Percentiles rank a stretch among this genome's conserved stretches.
Conservation (phyloP, 2,329 filamentous ascomycete genomes). For the Calonectria naviculata region DNA sequence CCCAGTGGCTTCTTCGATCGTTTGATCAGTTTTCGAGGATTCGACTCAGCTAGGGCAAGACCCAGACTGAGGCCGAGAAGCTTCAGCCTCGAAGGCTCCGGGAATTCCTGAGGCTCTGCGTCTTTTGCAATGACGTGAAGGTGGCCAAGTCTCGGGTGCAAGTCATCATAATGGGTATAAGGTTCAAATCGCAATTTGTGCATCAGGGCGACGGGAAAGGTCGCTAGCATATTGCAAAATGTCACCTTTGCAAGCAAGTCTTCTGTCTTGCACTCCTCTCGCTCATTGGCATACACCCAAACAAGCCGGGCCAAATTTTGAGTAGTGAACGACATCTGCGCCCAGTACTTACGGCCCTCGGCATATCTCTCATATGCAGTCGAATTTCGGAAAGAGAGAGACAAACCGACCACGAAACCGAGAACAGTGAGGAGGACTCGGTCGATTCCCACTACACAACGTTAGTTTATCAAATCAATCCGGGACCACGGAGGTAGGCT, state of each 20-base stretch:
- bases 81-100: conserved; percentile 63
- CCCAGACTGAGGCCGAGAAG: conserved; percentile 76
- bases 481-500: too few relatives aligned
- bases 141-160: conserved; percentile 75
- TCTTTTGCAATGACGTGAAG: conserved; percentile 74
- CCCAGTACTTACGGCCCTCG: conserved; percentile 72
- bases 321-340: conserved; percentile 67
- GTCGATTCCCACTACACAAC: conserved; percentile 32
- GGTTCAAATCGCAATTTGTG: conserved; percentile 86
- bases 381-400: conserved; percentile 78
- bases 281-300: conserved; percentile 81
- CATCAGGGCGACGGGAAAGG: conserved; percentile 79
- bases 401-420: conserved; percentile 82
- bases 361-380: conserved; percentile 79
- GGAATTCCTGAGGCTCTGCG: conserved; percentile 49
- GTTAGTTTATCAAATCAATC: background rate
- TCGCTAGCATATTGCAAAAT: conserved; percentile 79
- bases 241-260: conserved; percentile 77
- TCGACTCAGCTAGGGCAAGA: conserved; percentile 77
- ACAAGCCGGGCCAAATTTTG: conserved; percentile 79
- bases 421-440: conserved; percentile 74
- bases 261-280: conserved; percentile 62
- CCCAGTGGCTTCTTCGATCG: conserved; percentile 76
- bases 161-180: conserved; percentile 78
- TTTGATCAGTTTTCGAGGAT: conserved; percentile 82